These are phyloP conservation scores for Zymoseptoria passerinii DNA, from an alignment of 2,329 filamentous ascomycete species.

Conservation along the genomic window DNA sequence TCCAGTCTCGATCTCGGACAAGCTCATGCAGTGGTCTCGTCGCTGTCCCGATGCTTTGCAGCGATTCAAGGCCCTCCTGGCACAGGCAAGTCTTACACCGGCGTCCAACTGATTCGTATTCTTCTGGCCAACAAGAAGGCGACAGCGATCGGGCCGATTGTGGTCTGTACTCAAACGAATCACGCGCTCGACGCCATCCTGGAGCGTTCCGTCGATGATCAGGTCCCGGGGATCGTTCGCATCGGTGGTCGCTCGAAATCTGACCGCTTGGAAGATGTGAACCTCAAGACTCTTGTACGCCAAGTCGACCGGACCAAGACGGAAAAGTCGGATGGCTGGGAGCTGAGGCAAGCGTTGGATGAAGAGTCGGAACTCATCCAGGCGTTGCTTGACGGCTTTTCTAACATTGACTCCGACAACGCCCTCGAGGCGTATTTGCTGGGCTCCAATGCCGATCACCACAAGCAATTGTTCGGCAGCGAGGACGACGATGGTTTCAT, in stretches of 20 bases:
- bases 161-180: constrained; percentile 43
- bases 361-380: constrained; percentile 15
- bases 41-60: constrained; percentile 47
- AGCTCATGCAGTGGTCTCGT: constrained; percentile 46
- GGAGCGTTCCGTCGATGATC: constrained; percentile 47
- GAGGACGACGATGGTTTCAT: constrained; percentile 21
- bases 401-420: constrained; percentile 1
- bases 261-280: constrained; percentile 42
- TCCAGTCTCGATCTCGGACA: constrained; percentile 48
- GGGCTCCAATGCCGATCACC: constrained; percentile 13
- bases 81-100: constrained; percentile 69
- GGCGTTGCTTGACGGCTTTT: constrained; percentile 6
- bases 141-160: constrained; percentile 50
- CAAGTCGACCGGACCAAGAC: constrained; percentile 32
- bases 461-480: constrained; percentile 11
- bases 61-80: constrained; percentile 67
- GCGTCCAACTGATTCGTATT: constrained; percentile 52
- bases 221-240: constrained; percentile 50
- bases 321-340: constrained; percentile 31
- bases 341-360: constrained; percentile 17
- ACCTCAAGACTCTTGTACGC: constrained; percentile 37
- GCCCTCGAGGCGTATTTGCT: constrained; percentile 9
- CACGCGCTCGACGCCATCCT: constrained; percentile 52
- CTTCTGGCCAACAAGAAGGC: constrained; percentile 44
- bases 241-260: constrained; percentile 54